phyloP scores from a whole-genome alignment of 164 flowering plant genomes.

The Tinospora cordifolia region DNA sequence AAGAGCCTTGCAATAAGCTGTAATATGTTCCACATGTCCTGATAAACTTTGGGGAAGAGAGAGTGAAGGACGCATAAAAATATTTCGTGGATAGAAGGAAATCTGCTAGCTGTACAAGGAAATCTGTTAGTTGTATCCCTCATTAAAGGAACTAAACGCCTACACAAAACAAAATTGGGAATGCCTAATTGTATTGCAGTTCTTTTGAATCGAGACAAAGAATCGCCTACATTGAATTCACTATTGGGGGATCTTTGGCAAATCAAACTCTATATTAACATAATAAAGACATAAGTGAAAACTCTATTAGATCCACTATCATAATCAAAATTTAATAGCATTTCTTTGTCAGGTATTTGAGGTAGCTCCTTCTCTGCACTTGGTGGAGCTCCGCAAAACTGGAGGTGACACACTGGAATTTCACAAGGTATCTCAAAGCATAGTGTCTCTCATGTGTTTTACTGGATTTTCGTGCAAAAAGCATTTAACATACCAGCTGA shows the following conservation, averaged over 20 bases:
- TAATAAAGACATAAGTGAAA: too few relatives aligned
- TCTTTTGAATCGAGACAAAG: not conserved
- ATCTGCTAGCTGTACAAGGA: too few relatives aligned
- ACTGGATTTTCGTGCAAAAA: not conserved
- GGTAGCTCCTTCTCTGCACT: slow-evolving; percentile 79
- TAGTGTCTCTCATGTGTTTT: not conserved
- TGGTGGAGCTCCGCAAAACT: slow-evolving; percentile 89
- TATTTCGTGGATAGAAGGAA: too few relatives aligned
- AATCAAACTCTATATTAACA: too few relatives aligned
- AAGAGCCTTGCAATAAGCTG: too few relatives aligned
- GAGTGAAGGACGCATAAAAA: too few relatives aligned
- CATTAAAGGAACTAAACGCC: too few relatives aligned
- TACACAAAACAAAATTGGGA: not conserved
- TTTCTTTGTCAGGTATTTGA: slow-evolving; percentile 56
- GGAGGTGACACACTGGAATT: slow-evolving; percentile 95
- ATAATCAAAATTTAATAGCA: not conserved
- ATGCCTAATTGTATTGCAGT: not conserved
- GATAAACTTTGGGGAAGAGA: too few relatives aligned
- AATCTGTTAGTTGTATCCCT: too few relatives aligned
- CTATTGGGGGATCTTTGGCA: too few relatives aligned
- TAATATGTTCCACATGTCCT: too few relatives aligned
- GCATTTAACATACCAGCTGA: not conserved
- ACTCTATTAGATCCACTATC: not conserved
- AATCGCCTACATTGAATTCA: too few relatives aligned
- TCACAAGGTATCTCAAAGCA: slow-evolving; percentile 53